Evolutionary conservation across 2,329 filamentous ascomycete genomes (phyloP), one percentile per base, ranked within the genome.

Genomic region (Zelopaecilomyces penicillatus): DNA sequence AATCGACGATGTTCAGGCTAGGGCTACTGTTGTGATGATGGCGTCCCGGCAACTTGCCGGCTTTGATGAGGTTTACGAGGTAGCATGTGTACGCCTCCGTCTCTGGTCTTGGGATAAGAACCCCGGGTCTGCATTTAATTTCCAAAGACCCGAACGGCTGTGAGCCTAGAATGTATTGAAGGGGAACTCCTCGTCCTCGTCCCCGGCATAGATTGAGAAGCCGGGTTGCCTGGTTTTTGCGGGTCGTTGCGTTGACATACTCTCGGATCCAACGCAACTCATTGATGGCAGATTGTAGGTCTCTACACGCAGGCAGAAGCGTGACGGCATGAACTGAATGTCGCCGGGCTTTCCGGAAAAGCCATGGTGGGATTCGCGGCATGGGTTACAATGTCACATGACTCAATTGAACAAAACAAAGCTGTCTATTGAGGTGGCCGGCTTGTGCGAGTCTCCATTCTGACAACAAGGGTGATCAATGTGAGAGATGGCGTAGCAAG

Each of bases 81-180:
- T 80, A 67, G 29, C 68, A 62, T 1, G 76, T 79, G 59, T 83
- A 86, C 3, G 81, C 74, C 63, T 88, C 85, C 4, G 85, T 88
- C 62, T 89, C 85, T 27, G 77, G 71, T 69, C 91, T 77, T 32
- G 93, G 93, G 52, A 97, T 95, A 45, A 98, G 69, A 5, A 97
- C 90, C 2, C 87, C 87, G 8, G 72, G 76, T 29, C 70, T 71
- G 58, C 90, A 96, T 44, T 74, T 66, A 38, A 98, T 84, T 36
- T 95, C 84, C 11, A 97, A 66, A 4, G 79, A 68, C 1, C 90
- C 91, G 65, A 98, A 97, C 2, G 85, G 93, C 61, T 96, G 89
- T 5, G 82, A 82, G 4, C 89, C 89, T 1, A 98, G 69, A 26
- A 97, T 74, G 60, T 97, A 97, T 62, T 97, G 93, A 31, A 98